Base-by-base conservation (phyloP, 1,284 basidiomycete species). In the Cryptococcus sp. region DNA sequence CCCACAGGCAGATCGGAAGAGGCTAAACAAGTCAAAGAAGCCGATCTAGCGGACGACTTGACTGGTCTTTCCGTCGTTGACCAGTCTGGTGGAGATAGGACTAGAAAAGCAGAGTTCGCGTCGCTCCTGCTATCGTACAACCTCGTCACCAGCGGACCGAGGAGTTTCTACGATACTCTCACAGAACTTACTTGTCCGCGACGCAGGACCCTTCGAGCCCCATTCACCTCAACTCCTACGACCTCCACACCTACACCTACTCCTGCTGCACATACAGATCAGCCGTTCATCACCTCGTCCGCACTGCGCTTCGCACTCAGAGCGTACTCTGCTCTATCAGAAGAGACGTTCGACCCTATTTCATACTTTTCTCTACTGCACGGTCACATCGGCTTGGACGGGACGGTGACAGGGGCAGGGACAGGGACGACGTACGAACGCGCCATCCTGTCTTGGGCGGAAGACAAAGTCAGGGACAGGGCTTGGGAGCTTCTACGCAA, bases 81-180 rank as follows among this genome's bases (percentile, higher is more conserved):
- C 46, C 23, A 20, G 7, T 22, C n/a, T 4, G 13, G 25, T 4
- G 27, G n/a, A 22, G 59, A 69, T 50, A 61, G 54, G n/a, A 54
- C 68, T 50, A 61, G 54, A 17, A 54, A 69, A 15, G 54, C 55
- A 22, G 62, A 70, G 53, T 74, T 70, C 44, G 61, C 65, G 25
- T 66, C 64, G 6, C 56, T 75, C 15, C 49, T 73, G 11, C 62
- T 77, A 5, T 58, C 75, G 5, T 74, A 69, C 48, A 70, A 75
- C 22, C 67, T 76, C 10, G 68, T 68, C 5, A 42, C 35, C 47
- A 47, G 63, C 19, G 25, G 54, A 19, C 47, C 48, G 25, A 46
- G 47, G 16, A 53, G 55, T 11, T 71, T 62, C 47, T 51, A 63
- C 44, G 38, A 56, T n/a, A 53, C 59, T 0, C 46, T 64, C 15